Evolutionary conservation across 331 rosid species (phyloP).

Genomic region (Quercus tomentella): DNA sequence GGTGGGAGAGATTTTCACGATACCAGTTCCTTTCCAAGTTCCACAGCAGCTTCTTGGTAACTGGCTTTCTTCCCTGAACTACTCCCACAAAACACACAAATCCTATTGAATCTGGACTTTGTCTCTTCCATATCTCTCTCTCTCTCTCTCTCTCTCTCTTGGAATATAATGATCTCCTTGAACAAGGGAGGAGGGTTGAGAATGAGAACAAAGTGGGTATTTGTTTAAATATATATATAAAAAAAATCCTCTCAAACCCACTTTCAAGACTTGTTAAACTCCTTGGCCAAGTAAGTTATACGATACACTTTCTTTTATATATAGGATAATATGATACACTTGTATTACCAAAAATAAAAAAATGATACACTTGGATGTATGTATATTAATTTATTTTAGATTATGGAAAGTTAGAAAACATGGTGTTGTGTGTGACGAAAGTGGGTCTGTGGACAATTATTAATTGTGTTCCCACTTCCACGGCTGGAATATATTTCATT

Average conservation of each 20-base stretch:
- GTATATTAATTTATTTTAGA: neutral
- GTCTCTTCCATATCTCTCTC: conserved; percentile 60
- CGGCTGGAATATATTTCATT: neutral
- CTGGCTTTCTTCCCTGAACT: conserved; percentile 90
- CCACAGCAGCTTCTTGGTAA: conserved; percentile 92
- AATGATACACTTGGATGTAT: neutral
- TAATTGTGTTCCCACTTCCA: neutral
- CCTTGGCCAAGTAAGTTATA: too few relatives aligned
- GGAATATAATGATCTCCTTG: conserved; percentile 12
- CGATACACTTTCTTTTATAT: too few relatives aligned
- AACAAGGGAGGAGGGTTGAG: conserved; percentile 18
- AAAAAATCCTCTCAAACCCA: neutral
- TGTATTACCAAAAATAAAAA: neutral
- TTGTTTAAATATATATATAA: conserved; percentile 7
- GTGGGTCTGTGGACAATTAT: neutral
- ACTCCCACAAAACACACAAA: conserved; percentile 98
- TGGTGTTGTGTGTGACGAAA: neutral
- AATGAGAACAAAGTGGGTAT: conserved; percentile 33
- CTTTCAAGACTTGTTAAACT: neutral
- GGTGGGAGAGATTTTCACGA: neutral
- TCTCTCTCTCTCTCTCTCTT: neutral
- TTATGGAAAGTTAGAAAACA: conserved; percentile 7
- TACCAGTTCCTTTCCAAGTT: conserved; percentile 90
- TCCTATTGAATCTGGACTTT: conserved; percentile 79
- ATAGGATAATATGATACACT: neutral